Percentiles rank a stretch among this genome's conserved stretches.
Conservation (phyloP, 805 yeast genomes). For the Maudiozyma bulderi region DNA sequence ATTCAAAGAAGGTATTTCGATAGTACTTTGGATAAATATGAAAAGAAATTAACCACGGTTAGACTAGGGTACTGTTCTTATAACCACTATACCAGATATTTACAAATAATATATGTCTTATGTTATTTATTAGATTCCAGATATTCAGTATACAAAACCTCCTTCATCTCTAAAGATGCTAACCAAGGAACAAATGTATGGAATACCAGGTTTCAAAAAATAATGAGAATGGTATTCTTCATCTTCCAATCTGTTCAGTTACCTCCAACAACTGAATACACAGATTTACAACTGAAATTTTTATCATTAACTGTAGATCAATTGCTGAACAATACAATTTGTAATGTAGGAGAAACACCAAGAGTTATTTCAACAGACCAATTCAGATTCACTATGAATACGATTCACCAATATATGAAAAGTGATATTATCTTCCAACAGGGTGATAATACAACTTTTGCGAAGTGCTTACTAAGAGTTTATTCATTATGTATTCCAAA, state of each 20-base stretch:
- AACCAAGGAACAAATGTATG: slow-evolving; percentile 13
- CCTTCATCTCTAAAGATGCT: slow-evolving; percentile 12
- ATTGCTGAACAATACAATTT: slow-evolving; percentile 5
- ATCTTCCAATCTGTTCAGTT: slow-evolving; percentile 14
- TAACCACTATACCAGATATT: slow-evolving; percentile 3
- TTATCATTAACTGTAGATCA: slow-evolving; percentile 12
- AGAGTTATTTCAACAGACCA: slow-evolving; percentile 9
- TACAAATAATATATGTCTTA: slow-evolving; percentile 13
- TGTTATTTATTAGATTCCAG: slow-evolving; percentile 19
- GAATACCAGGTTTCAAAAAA: slow-evolving; percentile 20
- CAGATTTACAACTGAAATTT: slow-evolving; percentile 11
- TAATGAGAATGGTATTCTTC: slow-evolving; percentile 19
- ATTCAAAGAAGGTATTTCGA: slow-evolving; percentile 7
- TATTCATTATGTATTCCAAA: slow-evolving; percentile 12
- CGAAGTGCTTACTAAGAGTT: slow-evolving; percentile 17
- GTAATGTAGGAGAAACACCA: background rate
- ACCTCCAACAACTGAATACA: slow-evolving; percentile 2
- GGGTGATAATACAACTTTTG: slow-evolving; percentile 5
- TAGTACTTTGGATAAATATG: slow-evolving; percentile 7
- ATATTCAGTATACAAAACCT: slow-evolving; percentile 8
- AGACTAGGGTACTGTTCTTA: slow-evolving; percentile 8
- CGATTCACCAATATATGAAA: slow-evolving; percentile 10
- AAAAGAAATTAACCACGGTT: slow-evolving; percentile 11
- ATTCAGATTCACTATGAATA: slow-evolving; percentile 12
- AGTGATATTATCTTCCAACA: slow-evolving; percentile 2